phyloP scores from a whole-genome alignment of 345 rosid species.

The Acer saccharum region DNA sequence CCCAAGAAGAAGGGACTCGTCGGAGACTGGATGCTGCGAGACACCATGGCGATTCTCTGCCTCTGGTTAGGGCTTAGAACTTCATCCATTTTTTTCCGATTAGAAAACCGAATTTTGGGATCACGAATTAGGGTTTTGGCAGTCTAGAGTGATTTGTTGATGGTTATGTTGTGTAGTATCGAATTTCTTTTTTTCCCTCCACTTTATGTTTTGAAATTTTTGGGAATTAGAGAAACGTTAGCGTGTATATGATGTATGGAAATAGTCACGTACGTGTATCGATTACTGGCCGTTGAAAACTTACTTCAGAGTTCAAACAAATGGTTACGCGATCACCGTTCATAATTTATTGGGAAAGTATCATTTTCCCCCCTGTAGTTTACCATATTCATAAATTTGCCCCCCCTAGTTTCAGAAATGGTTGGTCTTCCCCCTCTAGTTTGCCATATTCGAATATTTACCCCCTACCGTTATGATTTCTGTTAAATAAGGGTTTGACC shows the following conservation, averaged over 20 bases:
- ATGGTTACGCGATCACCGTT: too few species aligned
- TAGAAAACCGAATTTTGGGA: not conserved
- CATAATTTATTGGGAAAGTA: too few species aligned
- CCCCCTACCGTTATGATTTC: too few species aligned
- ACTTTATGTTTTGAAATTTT: conserved; percentile 33
- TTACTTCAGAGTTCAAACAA: too few species aligned
- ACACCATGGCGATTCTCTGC: conserved; percentile 51
- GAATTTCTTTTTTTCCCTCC: conserved; percentile 45
- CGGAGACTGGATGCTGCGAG: conserved; percentile 79
- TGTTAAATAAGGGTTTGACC: too few species aligned
- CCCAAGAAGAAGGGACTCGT: conserved; percentile 76
- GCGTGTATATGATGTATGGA: not conserved
- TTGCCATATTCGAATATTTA: too few species aligned
- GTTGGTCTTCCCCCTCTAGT: too few species aligned
- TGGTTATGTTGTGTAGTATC: not conserved
- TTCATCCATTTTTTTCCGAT: conserved; percentile 53
- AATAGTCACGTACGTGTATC: not conserved
- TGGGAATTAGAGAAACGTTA: not conserved
- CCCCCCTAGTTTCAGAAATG: too few species aligned
- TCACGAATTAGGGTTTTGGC: not conserved
- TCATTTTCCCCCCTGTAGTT: too few species aligned
- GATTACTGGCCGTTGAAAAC: not conserved
- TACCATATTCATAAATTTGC: too few species aligned
- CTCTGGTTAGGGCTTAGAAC: conserved; percentile 67
- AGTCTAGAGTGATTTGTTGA: not conserved